Conservation (phyloP, 176 grass and related monocot species). For the Leersia perrieri region DNA sequence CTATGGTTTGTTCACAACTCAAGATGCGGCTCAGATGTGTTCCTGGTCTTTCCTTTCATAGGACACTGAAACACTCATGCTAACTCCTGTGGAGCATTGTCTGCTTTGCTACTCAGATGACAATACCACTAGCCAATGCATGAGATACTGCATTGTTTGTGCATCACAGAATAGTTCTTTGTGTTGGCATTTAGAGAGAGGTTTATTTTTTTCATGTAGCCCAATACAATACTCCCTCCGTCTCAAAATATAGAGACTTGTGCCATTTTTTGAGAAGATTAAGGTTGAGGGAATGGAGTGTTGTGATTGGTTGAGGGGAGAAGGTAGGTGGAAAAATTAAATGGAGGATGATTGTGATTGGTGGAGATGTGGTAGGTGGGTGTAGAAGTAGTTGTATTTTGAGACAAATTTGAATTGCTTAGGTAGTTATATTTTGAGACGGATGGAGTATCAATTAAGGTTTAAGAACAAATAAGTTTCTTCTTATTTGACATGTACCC, state of each 20-base stretch:
- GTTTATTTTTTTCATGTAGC: neutral
- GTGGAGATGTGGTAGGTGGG: too few relatives aligned
- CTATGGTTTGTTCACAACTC: slow-evolving; percentile 14
- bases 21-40: neutral
- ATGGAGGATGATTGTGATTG: too few relatives aligned
- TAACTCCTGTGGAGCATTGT: neutral
- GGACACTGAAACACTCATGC: neutral
- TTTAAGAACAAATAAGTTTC: neutral
- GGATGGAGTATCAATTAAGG: too few relatives aligned
- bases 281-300: too few relatives aligned
- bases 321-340: too few relatives aligned
- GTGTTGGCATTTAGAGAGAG: neutral
- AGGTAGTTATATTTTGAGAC: too few relatives aligned
- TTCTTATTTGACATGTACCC: neutral
- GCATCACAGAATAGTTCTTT: neutral
- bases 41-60: neutral
- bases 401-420: too few relatives aligned
- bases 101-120: neutral
- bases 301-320: too few relatives aligned
- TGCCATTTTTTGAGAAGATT: too few relatives aligned
- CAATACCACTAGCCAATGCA: neutral
- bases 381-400: too few relatives aligned
- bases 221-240: too few relatives aligned
- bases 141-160: neutral
- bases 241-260: too few relatives aligned